Evolutionary conservation across 2,329 filamentous ascomycete genomes (phyloP), one percentile per base, ranked within the genome.

Genomic region (Immersiporthe knoxdaviesiana): DNA sequence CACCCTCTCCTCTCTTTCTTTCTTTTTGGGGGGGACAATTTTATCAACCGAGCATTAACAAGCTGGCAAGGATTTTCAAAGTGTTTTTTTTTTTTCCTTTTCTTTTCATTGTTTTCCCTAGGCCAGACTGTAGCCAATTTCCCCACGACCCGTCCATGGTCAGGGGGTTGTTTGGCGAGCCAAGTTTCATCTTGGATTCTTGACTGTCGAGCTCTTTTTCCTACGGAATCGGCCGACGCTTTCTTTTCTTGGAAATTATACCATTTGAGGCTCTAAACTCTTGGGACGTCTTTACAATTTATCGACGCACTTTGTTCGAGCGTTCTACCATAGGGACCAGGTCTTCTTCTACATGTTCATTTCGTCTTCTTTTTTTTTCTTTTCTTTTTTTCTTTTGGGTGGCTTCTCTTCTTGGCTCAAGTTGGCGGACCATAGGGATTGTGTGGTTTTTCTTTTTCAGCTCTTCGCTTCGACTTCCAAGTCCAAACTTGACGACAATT

Each of bases 391-490:
- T 59, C 52, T 56, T 14, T 56, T 37, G 41, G 68, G 60, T 32
- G 63, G 64, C 24, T 70, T 68, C 63, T 54, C 58, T 68, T 70
- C 63, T n/a, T 65, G 69, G 63, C 69, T 65, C 65, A 32, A 39
- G 30, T 50, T 63, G 69, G 69, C 69, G 66, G 61, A 58, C 50
- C 52, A 47, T 70, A 61, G 63, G 66, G 66, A 63, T 44, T 41
- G 21, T 41, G 21, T 21, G 54, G 47, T 30, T 39, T 68, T 66
- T 65, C 24, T 59, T 68, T 60, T 24, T n/a, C 7, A 35, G 24
- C 32, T 37, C 21, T 37, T 39, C 58, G 32, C n/a, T 65, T 65
- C 44, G 56, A 37, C 21, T 39, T 39, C 10, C 32, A 56, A n/a
- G 39, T 52, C 65, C 18, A 59, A 50, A 35, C 37, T 68, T 54